Percentiles rank a stretch among this genome's conserved stretches.
phyloP scores from a whole-genome alignment of 2,329 filamentous ascomycete species.

The Colletotrichum liaoningense region DNA sequence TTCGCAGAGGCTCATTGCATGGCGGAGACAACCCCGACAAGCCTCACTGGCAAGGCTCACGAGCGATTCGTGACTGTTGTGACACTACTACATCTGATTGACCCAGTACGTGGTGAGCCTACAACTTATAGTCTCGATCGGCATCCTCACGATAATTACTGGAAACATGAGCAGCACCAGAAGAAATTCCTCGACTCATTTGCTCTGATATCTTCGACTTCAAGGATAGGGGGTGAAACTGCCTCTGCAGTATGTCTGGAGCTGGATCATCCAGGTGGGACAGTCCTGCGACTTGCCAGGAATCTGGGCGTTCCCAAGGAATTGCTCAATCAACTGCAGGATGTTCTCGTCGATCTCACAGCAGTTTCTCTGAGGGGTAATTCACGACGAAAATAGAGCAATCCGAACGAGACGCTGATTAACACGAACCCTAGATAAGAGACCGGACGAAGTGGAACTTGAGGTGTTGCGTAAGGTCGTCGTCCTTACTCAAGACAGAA shows the following conservation, averaged over 20 bases:
- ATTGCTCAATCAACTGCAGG: neutral
- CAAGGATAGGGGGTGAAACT: conserved; percentile 37
- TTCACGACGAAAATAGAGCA: no score
- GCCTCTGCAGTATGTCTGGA: conserved; percentile 47
- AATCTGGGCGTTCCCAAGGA: conserved; percentile 40
- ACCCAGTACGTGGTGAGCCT: no score
- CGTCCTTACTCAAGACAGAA: neutral
- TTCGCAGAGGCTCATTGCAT: no score
- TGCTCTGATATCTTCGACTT: conserved; percentile 44
- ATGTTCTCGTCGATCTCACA: conserved; percentile 34
- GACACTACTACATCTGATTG: no score
- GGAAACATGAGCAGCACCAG: no score
- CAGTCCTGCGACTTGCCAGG: conserved; percentile 43
- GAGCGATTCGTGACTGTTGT: no score
- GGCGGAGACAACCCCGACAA: no score
- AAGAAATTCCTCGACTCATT: conserved; percentile 46
- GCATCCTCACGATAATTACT: no score
- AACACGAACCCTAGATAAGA: neutral
- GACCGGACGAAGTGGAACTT: neutral
- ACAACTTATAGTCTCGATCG: no score
- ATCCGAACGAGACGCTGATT: neutral
- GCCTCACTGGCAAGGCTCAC: no score
- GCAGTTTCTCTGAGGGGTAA: neutral
- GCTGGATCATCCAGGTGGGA: conserved; percentile 37
- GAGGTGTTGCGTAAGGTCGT: neutral